Base-by-base conservation (phyloP, 352 stramenopile genomes). In the Phytophthora constricta region DNA sequence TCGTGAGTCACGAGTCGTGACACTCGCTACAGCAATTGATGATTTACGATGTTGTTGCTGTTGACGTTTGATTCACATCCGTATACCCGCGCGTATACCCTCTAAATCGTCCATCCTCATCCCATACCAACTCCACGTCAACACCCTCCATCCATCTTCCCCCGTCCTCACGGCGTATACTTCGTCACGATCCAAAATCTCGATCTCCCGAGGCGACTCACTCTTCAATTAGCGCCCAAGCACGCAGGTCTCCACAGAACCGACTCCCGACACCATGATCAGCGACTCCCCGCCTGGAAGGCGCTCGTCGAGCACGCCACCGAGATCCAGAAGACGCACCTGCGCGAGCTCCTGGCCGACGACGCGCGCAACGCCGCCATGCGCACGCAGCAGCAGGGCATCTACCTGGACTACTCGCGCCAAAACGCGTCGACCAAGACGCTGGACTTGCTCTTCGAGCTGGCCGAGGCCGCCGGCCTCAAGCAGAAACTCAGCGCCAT, bases 401-500 rank as follows among this genome's bases (percentile, higher is more conserved):
- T 98, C 22, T 93, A 97, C 65, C 78, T 98, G 43, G 97, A 99
- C 76, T 99, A 93, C 66, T 97, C 91, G 19, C 86, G 97, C 48
- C 96, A 99, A 79, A 95, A 97, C 52, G 96, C 92, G 20, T 98
- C 87, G 1, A 66, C 84, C 57, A 74, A 94, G 70, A 94, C 87
- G 59, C 76, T 93, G n/a, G 84, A 98, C 47, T 69, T 98, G 67
- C 82, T 99, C 27, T 95, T 97, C 34, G 87, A 98, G 56, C 80
- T 99, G 47, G 96, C 95, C 1, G 82, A 98, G 55, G 76, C 81
- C 25, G 93, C 97, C 45, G 59, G 93, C 10, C 72, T 99, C 14
- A 85, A 87, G 53, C 76, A 93, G 60, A 89, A 97, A 88, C 70
- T 95, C 33, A 72, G 84, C 27, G 92, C 93, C 25, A 99, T 99